Percentiles rank a stretch among this genome's conserved stretches.
Evolutionary conservation across 805 yeast genomes (phyloP).

Genomic region (baker's yeast (Saccharomyces cerevisiae)): DNA sequence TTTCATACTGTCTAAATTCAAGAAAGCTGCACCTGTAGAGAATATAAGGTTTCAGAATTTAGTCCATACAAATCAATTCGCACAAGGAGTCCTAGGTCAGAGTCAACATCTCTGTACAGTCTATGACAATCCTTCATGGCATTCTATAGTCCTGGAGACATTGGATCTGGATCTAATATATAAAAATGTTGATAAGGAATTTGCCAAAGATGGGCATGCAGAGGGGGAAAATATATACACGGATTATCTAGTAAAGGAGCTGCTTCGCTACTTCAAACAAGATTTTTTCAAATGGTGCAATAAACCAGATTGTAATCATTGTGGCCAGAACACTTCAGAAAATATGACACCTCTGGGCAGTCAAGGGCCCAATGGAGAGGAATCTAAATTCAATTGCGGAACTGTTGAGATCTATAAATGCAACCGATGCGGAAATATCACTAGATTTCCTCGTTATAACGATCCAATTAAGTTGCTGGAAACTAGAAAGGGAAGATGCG

Average conservation of each 20-base stretch:
- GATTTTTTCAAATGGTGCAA: slow-evolving; percentile 82
- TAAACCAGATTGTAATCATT: slow-evolving; percentile 49
- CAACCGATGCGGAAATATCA: slow-evolving; percentile 35
- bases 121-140: slow-evolving; percentile 38
- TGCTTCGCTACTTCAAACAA: slow-evolving; percentile 63
- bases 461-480: slow-evolving; percentile 53
- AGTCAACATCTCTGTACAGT: slow-evolving; percentile 19
- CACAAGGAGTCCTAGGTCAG: slow-evolving; percentile 17
- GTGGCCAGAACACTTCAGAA: slow-evolving; percentile 36
- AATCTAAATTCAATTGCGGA: slow-evolving; percentile 41
- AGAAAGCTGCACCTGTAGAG: slow-evolving; percentile 9
- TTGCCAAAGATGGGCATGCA: background rate
- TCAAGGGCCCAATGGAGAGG: slow-evolving; percentile 38
- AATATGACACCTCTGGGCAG: slow-evolving; percentile 34
- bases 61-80: slow-evolving; percentile 15
- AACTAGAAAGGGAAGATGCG: slow-evolving; percentile 74
- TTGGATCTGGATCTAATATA: slow-evolving; percentile 55
- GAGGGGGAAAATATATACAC: slow-evolving; percentile 31
- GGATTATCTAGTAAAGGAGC: slow-evolving; percentile 50
- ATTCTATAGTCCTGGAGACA: slow-evolving; percentile 52
- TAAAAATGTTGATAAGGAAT: slow-evolving; percentile 45
- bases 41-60: slow-evolving; percentile 13
- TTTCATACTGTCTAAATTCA: slow-evolving; percentile 12
- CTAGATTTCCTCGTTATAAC: slow-evolving; percentile 72
- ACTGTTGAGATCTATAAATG: slow-evolving; percentile 62